phyloP scores from a whole-genome alignment of 148 eudicot species.

The Agrostemma githago region DNA sequence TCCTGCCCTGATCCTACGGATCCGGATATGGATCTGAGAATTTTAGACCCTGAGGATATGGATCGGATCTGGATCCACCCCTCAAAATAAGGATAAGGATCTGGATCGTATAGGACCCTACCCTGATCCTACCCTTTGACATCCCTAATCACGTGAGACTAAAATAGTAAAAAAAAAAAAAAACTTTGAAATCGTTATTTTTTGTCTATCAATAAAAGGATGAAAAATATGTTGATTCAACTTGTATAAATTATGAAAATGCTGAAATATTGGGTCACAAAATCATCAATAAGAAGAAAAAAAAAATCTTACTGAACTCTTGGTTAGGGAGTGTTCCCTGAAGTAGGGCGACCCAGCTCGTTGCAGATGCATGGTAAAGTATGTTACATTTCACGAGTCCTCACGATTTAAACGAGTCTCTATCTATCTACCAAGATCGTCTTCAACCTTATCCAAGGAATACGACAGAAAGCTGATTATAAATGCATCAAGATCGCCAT shows the following conservation, averaged over 20 bases:
- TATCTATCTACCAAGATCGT: conserved; percentile 14
- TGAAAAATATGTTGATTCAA: neutral
- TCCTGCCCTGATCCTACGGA: no score
- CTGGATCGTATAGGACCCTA: no score
- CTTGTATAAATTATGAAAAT: neutral
- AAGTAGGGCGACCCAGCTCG: neutral
- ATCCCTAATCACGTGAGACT: no score
- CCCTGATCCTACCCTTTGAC: no score
- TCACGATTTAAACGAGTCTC: neutral
- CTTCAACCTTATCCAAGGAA: conserved; percentile 64
- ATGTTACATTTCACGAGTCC: neutral
- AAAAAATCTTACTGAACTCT: neutral
- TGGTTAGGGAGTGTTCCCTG: neutral
- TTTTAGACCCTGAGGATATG: no score
- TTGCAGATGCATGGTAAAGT: neutral
- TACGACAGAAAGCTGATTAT: conserved; percentile 71
- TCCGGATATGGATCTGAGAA: no score
- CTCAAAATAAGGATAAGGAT: no score
- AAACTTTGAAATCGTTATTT: no score
- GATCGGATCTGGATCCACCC: no score
- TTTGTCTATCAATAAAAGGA: neutral
- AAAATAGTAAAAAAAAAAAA: no score
- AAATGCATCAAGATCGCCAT: conserved; percentile 84
- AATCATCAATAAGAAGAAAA: conserved; percentile 3
- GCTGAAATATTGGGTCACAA: neutral